Evolutionary conservation across 2,329 filamentous ascomycete genomes (phyloP).

Genomic region (Fusarium sp.): DNA sequence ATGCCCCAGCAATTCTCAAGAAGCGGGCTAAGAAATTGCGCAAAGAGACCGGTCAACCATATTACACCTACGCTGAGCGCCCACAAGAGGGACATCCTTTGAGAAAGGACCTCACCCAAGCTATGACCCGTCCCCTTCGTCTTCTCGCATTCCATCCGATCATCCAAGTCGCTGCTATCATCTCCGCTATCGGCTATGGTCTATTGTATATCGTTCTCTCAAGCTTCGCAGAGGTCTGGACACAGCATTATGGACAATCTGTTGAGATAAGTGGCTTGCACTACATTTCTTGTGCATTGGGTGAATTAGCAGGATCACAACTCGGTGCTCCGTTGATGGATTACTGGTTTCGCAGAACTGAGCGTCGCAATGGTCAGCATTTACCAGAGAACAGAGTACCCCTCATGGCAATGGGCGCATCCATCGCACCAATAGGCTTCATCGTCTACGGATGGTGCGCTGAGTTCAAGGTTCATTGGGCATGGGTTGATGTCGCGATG

Average conservation of each 20-base stretch:
- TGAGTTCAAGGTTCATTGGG: conserved; percentile 50
- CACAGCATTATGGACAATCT: conserved; percentile 61
- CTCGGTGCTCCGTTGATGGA: conserved; percentile 57
- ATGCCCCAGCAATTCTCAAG: conserved; percentile 48
- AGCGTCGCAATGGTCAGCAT: conserved; percentile 14
- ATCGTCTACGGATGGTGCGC: conserved; percentile 58
- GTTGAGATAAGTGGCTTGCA: conserved; percentile 70
- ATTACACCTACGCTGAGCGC: conserved; percentile 51
- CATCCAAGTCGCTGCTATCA: conserved; percentile 63
- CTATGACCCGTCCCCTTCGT: conserved; percentile 64
- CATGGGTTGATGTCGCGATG: conserved; percentile 50
- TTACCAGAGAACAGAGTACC: conserved; percentile 42
- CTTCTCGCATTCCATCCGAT: conserved; percentile 69
- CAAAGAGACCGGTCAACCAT: conserved; percentile 43
- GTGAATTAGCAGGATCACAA: conserved; percentile 67
- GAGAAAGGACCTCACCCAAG: conserved; percentile 41
- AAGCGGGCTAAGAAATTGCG: conserved; percentile 48
- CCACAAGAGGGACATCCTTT: conserved; percentile 44
- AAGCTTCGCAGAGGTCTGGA: conserved; percentile 70
- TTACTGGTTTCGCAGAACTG: conserved; percentile 44
- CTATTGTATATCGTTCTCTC: conserved; percentile 71
- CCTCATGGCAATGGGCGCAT: conserved; percentile 49
- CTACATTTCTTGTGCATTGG: conserved; percentile 70
- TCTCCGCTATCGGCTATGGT: conserved; percentile 69
- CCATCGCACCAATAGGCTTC: conserved; percentile 53